phyloP scores from a whole-genome alignment of 306 rosid species.

The Psophocarpus tetragonolobus region DNA sequence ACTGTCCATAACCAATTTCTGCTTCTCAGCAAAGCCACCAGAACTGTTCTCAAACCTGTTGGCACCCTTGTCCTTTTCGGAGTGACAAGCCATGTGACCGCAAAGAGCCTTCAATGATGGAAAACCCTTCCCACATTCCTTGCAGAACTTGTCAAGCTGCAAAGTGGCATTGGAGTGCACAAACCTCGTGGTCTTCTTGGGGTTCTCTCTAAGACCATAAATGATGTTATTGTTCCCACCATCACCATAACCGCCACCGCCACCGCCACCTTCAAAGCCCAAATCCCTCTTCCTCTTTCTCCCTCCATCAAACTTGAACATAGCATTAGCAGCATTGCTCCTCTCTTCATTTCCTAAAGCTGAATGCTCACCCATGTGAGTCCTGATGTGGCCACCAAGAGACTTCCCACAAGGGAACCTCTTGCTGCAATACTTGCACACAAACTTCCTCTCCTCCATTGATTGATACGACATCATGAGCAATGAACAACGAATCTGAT shows the following conservation, averaged over 20 bases:
- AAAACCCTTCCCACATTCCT: conserved; percentile 85
- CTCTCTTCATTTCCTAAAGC: conserved; percentile 31
- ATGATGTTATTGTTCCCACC: conserved; percentile 29
- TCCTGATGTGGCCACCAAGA: conserved; percentile 78
- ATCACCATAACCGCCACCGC: background rate
- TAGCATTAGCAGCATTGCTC: conserved; percentile 29
- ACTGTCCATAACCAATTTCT: conserved; percentile 57
- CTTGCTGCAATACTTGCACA: conserved; percentile 72
- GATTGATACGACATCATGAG: conserved; percentile 21
- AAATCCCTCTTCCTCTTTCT: conserved; percentile 61
- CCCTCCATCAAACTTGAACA: conserved; percentile 43
- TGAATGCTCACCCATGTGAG: conserved; percentile 60
- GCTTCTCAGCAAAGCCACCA: conserved; percentile 42
- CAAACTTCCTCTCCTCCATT: conserved; percentile 58
- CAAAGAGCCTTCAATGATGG: conserved; percentile 75
- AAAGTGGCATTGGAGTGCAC: conserved; percentile 45
- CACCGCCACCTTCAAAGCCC: conserved; percentile 37
- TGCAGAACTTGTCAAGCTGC: conserved; percentile 53
- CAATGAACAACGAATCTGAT: conserved; percentile 21
- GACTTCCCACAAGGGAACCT: conserved; percentile 75
- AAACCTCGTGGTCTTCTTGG: conserved; percentile 73
- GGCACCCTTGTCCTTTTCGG: conserved; percentile 61
- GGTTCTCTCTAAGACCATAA: conserved; percentile 77
- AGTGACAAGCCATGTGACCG: conserved; percentile 91
- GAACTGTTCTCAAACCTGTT: conserved; percentile 37